Evolutionary conservation across 1,284 basidiomycete species (phyloP).

Genomic region (Cryptococcus floricola): DNA sequence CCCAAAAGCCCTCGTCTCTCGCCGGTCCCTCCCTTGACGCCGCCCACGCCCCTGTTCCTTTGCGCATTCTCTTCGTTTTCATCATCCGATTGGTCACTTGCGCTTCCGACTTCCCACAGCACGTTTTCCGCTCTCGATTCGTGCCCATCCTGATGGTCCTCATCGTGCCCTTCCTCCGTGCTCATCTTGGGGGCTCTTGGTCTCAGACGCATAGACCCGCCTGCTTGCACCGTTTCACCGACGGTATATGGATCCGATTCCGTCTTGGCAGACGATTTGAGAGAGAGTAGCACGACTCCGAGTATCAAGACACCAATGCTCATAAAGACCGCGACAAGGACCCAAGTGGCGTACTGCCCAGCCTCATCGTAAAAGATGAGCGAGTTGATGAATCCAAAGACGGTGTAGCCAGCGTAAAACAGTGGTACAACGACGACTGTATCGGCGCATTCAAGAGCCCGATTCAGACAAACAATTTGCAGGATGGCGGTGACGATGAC

Average conservation of each 20-base stretch:
- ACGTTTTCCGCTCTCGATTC: constrained; percentile 19
- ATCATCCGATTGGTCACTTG: constrained; percentile 23
- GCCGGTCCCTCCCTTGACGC: constrained; percentile 21
- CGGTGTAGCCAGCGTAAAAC: constrained; percentile 65
- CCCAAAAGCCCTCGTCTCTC: constrained; percentile 37
- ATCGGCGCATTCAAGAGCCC: constrained; percentile 62
- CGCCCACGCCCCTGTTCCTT: constrained; percentile 26
- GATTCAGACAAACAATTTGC: constrained; percentile 87
- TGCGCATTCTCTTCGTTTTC: constrained; percentile 19
- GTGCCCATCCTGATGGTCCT: constrained; percentile 4
- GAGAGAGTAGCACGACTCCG: constrained; percentile 60
- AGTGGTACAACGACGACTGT: constrained; percentile 70
- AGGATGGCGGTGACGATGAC: constrained; percentile 73
- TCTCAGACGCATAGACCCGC: constrained; percentile 29
- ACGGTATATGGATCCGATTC: constrained; percentile 33
- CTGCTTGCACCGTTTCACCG: constrained; percentile 13
- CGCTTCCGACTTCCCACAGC: constrained; percentile 42
- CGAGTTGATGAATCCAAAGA: constrained; percentile 63
- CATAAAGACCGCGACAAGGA: constrained; percentile 75
- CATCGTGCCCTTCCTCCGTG: constrained; percentile 8
- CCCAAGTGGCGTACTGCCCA: constrained; percentile 76
- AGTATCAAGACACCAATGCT: constrained; percentile 78
- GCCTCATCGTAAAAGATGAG: constrained; percentile 76
- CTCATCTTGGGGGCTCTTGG: constrained; percentile 15
- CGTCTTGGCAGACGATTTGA: constrained; percentile 41